Conservation (phyloP, 2,329 filamentous ascomycete species). For the Colletotrichum spaethianum region DNA sequence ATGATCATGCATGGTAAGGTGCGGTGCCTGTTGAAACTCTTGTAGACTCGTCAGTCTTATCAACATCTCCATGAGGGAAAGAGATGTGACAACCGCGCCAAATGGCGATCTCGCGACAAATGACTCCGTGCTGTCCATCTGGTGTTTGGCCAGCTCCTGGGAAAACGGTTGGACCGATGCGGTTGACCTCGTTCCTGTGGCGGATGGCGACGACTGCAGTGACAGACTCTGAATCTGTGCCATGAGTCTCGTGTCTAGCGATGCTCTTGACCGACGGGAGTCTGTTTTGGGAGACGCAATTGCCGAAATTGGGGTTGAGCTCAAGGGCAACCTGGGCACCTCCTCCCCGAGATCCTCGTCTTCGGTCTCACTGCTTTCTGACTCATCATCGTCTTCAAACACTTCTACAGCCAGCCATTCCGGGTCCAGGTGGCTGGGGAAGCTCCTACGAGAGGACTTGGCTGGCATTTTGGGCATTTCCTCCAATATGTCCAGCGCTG, state of each 20-base stretch:
- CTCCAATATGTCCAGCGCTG: constrained; percentile 37
- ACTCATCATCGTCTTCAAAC: constrained; percentile 74
- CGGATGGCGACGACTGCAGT: constrained; percentile 44
- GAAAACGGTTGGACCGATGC: constrained; percentile 3
- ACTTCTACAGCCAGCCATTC: constrained; percentile 96
- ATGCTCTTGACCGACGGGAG: constrained; percentile 43
- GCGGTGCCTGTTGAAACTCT: constrained; percentile 91
- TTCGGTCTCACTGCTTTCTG: constrained; percentile 50
- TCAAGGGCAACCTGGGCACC: background rate
- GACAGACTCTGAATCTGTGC: constrained; percentile 59
- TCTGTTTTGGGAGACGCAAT: constrained; percentile 21
- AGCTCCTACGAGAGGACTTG: constrained; percentile 58
- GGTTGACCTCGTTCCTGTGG: constrained; percentile 20
- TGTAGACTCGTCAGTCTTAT: constrained; percentile 89
- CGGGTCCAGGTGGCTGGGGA: constrained; percentile 84
- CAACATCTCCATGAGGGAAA: constrained; percentile 89
- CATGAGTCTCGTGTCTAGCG: constrained; percentile 56
- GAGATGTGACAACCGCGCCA: constrained; percentile 66
- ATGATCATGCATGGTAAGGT: constrained; percentile 91
- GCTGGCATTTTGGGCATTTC: constrained; percentile 26
- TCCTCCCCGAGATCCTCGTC: constrained; percentile 56
- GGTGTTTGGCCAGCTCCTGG: constrained; percentile 32
- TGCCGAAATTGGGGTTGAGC: constrained; percentile 13
- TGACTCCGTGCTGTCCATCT: constrained; percentile 44
- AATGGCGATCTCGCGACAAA: constrained; percentile 63